Evolutionary conservation across 768 basidiomycete species (phyloP), one percentile per base, ranked within the genome.

Genomic region (Kwoniella dejecticola): DNA sequence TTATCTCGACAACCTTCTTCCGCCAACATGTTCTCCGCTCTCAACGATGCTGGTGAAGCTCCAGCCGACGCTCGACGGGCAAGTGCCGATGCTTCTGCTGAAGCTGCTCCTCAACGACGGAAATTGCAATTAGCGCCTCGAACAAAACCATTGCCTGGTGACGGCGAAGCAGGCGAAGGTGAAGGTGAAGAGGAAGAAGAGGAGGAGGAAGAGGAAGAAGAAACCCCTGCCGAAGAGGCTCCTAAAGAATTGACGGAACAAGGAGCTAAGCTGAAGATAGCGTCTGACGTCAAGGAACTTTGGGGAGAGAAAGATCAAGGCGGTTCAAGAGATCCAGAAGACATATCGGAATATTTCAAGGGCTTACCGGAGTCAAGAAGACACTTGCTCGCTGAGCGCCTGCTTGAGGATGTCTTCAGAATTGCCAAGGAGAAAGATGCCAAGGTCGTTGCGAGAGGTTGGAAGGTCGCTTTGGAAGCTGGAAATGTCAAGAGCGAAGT

Each of bases 271-370:
- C 85, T 85, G 77, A 89, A 88, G 83, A 88, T 95, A 69, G 83
- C 82, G 13, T 88, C 91, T 69, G 90, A 94, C 68, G 80, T 82
- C 57, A 91, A 90, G 79, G 91, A 97, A 82, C 82, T 92, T 88
- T 79, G 85, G 83, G 66, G 86, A 90, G 69, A 88, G 52, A 78
- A 78, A 66, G 77, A 72, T 47, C 44, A 57, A 15, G 70, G 68
- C 19, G 77, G 77, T 40, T 75, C 77, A 24, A 55, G 90, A 67
- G 89, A 87, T 72, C 77, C 96, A 58, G 87, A 88, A 31, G 94
- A 96, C 78, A 92, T 90, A 12, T 91, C 91, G 68, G 84, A 84
- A 24, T 94, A 93, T 82, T 92, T 95, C 81, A 83, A 84, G 50
- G 84, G 82, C 19, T 82, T 97, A 26, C 87, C 91, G 5, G 78